Conservation (phyloP, 2,329 filamentous ascomycete genomes). For the Coleophoma cylindrospora region DNA sequence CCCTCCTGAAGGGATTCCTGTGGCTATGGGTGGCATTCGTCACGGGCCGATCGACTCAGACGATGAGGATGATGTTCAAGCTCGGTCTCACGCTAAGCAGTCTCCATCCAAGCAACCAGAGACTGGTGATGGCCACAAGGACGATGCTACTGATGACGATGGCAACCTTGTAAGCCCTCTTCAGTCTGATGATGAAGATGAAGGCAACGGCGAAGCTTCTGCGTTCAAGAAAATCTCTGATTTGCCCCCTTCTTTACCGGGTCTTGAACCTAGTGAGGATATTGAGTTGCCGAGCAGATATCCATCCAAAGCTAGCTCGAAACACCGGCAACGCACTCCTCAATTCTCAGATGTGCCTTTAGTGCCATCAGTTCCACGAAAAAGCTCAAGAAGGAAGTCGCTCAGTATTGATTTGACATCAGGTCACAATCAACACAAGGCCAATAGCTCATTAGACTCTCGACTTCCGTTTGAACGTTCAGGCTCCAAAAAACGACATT, state of each 20-base stretch:
- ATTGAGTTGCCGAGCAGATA: conserved; percentile 53
- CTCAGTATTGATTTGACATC: conserved; percentile 18
- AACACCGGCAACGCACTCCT: conserved; percentile 13
- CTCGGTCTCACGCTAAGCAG: no score
- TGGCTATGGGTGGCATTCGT: conserved; percentile 35
- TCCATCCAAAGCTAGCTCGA: conserved; percentile 51
- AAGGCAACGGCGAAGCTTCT: conserved; percentile 40
- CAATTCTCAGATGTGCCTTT: conserved; percentile 15
- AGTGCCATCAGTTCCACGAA: conserved; percentile 60
- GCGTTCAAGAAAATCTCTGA: conserved; percentile 39
- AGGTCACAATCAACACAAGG: conserved; percentile 7
- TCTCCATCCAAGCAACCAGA: conserved; percentile 20
- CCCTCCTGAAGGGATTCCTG: conserved; percentile 61
- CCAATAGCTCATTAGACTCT: conserved; percentile 16
- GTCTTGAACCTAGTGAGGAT: conserved; percentile 41
- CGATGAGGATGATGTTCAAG: conserved; percentile 40
- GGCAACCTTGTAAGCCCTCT: conserved; percentile 19
- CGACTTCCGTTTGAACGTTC: conserved; percentile 54
- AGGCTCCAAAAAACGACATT: conserved; percentile 46
- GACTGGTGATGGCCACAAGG: conserved; percentile 8
- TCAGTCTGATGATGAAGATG: conserved; percentile 36
- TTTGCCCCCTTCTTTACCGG: conserved; percentile 51
- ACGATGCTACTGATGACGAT: conserved; percentile 2
- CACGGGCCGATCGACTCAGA: conserved; percentile 62
- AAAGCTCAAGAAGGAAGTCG: conserved; percentile 59